Evolutionary conservation across 768 basidiomycete genomes (phyloP).

Genomic region (button mushroom (Agaricus bisporus)): DNA sequence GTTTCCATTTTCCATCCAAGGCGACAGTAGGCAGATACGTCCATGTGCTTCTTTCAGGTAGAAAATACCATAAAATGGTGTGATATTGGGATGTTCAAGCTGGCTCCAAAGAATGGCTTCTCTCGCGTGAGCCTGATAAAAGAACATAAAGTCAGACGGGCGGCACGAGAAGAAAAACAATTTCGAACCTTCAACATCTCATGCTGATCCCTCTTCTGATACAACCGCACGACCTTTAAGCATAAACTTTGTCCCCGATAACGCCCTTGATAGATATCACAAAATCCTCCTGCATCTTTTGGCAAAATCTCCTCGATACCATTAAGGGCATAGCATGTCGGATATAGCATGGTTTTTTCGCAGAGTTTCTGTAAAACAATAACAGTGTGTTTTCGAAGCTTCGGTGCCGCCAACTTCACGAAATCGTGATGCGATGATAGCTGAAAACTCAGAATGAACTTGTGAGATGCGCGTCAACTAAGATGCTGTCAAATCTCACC

Average conservation of each 20-base stretch:
- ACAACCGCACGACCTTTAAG: constrained; percentile 21
- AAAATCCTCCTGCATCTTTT: constrained; percentile 19
- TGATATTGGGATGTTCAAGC: constrained; percentile 1
- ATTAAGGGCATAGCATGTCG: constrained; percentile 18
- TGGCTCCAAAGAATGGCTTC: constrained; percentile 7
- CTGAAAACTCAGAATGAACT: not conserved
- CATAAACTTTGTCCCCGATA: constrained; percentile 15
- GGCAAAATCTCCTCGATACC: constrained; percentile 12
- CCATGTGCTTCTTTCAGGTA: not conserved
- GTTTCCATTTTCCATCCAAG: constrained; percentile 14
- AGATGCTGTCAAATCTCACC: not conserved
- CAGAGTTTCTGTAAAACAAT: constrained; percentile 14
- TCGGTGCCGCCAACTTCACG: not conserved
- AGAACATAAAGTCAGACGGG: constrained; percentile 16
- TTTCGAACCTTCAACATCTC: constrained; percentile 17
- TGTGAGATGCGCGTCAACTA: too few relatives aligned
- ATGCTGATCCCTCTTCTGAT: constrained; percentile 12
- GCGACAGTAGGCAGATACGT: constrained; percentile 8
- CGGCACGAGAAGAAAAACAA: constrained; percentile 3
- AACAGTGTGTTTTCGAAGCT: not conserved
- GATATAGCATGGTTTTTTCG: constrained; percentile 20
- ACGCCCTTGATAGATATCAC: constrained; percentile 22
- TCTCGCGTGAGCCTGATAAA: not conserved
- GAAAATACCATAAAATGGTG: constrained; percentile 8
- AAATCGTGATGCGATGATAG: not conserved